These are phyloP conservation scores for Anisodus tanguticus DNA, from an alignment of 257 asterid species.

Conservation along the genomic window DNA sequence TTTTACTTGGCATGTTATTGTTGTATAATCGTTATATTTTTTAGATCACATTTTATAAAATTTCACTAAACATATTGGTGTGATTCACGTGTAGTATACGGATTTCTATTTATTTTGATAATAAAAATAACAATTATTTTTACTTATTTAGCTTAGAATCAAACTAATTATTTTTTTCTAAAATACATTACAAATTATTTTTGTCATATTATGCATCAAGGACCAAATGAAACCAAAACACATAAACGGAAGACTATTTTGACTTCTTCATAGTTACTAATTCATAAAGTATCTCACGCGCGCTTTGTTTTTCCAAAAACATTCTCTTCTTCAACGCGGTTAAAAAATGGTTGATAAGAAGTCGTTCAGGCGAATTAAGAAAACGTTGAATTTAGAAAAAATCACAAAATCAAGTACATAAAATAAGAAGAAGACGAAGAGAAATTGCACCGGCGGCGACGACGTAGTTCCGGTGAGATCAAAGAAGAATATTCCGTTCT, in stretches of 20 bases:
- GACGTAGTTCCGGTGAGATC: constrained; percentile 12
- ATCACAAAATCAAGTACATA: background rate
- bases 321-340: constrained; percentile 25
- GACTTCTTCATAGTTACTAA: no score
- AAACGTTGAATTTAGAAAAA: background rate
- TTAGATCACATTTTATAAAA: no score
- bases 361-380: background rate
- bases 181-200: background rate
- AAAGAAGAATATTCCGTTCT: background rate
- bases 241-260: background rate
- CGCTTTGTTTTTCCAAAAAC: background rate
- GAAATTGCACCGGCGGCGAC: background rate
- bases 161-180: background rate
- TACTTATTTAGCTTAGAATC: background rate
- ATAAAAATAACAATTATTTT: background rate
- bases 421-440: background rate
- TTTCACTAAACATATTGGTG: no score
- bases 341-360: constrained; percentile 14
- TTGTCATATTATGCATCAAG: no score
- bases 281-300: background rate
- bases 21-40: no score
- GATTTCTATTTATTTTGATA: no score
- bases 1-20: no score
- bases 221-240: background rate
- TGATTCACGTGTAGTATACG: background rate